Base-by-base conservation (phyloP, 1,284 basidiomycete species). In the Malassezia furfur region DNA sequence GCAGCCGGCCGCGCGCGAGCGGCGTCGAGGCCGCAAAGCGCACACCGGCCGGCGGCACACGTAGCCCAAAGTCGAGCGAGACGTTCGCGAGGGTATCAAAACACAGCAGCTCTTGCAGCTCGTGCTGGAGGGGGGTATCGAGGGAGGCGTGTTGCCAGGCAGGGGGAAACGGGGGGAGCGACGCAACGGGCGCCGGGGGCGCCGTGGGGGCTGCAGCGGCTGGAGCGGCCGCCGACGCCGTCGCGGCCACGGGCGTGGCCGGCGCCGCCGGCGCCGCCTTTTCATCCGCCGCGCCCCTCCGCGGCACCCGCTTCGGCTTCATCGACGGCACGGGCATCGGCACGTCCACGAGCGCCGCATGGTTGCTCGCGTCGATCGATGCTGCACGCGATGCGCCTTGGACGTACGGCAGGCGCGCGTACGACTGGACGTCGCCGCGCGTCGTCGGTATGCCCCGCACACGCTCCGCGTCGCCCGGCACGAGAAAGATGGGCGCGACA, bases 51-150 rank as follows among this genome's bases (percentile, higher is more conserved):
- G 54, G 38, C n/a, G 66, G 53, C 5, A 63, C 56, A n/a, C 7
- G 10, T 8, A 74, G 59, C 34, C 65, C 70, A 37, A 72, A 71
- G 50, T 72, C 64, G 32, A 69, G 25, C 30, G 63, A 59, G 19
- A 74, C 54, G 28, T 61, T 58, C 21, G 59, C 50, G 11, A 52
- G 35, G 12, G 22, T 40, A 15, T 57, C 55, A 45, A 50, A 57
- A 0, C 17, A 4, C 8, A 45, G 32, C 9, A 52, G 32, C 30
- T 52, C 45, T 12, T 50, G 41, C n/a, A 52, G 34, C 14, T 48
- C 48, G 15, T 22, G 38, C 11, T 37, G 50, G 21, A 51, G 51
- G 25, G 44, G 39, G 22, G 49, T 25, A 9, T 35, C 46, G 22
- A n/a, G 28, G 1, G 35, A 19, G 17, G 54, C 49, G 6, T 34